Evolutionary conservation across 495 filamentous ascomycete genomes (phyloP).

Genomic region (Amphirosellinia nigrospora): DNA sequence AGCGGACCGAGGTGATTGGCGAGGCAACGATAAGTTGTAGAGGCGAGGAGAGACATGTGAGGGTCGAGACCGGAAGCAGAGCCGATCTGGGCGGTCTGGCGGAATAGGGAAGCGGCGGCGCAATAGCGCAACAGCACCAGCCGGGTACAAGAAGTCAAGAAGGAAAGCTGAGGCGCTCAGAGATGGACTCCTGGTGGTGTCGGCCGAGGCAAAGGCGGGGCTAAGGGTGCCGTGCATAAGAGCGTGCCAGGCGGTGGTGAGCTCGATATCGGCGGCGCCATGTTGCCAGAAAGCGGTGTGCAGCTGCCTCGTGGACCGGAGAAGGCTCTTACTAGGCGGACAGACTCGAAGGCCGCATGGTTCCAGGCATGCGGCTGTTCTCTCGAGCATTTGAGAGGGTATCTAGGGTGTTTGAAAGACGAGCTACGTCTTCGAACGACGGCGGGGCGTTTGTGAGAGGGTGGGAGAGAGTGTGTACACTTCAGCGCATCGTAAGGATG

Average conservation of each 20-base stretch:
- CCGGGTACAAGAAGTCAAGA: conserved; percentile 70
- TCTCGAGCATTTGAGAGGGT: conserved; percentile 77
- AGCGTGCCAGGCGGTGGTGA: conserved; percentile 54
- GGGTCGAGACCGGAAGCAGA: conserved; percentile 21
- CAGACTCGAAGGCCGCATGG: conserved; percentile 72
- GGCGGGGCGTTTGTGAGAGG: conserved; percentile 3
- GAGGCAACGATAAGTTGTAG: conserved; percentile 34
- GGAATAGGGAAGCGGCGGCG: conserved; percentile 40
- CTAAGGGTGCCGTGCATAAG: conserved; percentile 41
- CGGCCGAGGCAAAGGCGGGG: conserved; percentile 16
- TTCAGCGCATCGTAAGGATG: not conserved
- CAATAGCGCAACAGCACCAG: conserved; percentile 55
- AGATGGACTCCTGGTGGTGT: conserved; percentile 32
- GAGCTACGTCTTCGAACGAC: not conserved
- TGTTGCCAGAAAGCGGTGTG: conserved; percentile 73
- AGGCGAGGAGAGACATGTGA: conserved; percentile 31
- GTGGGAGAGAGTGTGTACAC: not conserved
- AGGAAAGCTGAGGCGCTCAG: conserved; percentile 52
- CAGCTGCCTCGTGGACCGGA: conserved; percentile 64
- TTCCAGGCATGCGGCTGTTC: conserved; percentile 77
- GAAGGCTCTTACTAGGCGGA: conserved; percentile 59
- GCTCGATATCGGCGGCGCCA: conserved; percentile 62
- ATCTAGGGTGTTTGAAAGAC: no score
- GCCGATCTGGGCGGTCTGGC: conserved; percentile 17
- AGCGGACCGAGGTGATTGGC: not conserved